Evolutionary conservation across 305 asterid species (phyloP).

Genomic region (Fraxinus sp.): DNA sequence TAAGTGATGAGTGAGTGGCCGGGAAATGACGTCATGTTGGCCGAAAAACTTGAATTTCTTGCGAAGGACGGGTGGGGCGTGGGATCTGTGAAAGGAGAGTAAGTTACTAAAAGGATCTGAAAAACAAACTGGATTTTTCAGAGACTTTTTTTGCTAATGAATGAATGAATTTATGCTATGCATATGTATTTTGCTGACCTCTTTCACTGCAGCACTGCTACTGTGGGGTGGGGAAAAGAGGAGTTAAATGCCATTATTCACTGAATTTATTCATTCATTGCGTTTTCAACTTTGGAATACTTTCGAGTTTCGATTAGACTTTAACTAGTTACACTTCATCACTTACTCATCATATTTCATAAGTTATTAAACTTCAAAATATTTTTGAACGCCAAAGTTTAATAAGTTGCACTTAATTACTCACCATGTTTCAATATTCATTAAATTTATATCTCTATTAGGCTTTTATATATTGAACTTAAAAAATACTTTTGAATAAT

Average conservation of each 20-base stretch:
- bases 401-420: background rate
- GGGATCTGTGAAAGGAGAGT: slow-evolving; percentile 5
- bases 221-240: background rate
- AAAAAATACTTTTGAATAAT: no score
- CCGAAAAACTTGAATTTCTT: background rate
- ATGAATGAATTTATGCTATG: background rate
- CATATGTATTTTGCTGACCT: background rate
- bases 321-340: background rate
- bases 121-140: background rate
- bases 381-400: no score
- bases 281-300: background rate
- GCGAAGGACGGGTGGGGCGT: background rate
- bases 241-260: background rate
- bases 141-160: background rate
- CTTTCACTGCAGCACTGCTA: background rate
- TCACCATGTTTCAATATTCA: background rate
- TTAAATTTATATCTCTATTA: no score
- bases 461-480: no score
- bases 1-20: slow-evolving; percentile 24
- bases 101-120: background rate
- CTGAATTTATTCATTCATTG: background rate
- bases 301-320: background rate
- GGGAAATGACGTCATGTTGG: slow-evolving; percentile 26
- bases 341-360: background rate
- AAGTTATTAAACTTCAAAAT: no score